Conservation (phyloP, 208 protist species). For the Leishmania braziliensis region DNA sequence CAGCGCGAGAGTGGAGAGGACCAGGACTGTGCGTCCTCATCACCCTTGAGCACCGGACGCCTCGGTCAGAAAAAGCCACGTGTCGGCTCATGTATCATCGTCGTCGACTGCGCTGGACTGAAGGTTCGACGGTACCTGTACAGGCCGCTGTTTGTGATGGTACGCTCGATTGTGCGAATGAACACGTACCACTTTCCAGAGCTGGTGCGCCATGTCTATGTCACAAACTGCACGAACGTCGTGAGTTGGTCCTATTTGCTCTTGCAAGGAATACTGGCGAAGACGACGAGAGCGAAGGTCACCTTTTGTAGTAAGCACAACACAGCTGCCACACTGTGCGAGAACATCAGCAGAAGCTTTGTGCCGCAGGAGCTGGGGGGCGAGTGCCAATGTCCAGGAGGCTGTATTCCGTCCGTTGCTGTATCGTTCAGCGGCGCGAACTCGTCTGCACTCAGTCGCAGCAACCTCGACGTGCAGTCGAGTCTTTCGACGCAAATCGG, state of each 20-base stretch:
- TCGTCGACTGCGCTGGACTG: conserved; percentile 50
- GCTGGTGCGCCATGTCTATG: conserved; percentile 53
- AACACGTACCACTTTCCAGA: conserved; percentile 57
- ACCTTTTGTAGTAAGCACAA: conserved; percentile 42
- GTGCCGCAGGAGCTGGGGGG: conserved; percentile 56
- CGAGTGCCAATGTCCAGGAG: conserved; percentile 43
- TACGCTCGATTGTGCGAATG: conserved; percentile 41
- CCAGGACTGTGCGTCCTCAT: neutral
- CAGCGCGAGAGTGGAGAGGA: neutral
- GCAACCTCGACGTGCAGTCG: neutral
- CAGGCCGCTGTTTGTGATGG: conserved; percentile 36
- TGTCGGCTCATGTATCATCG: conserved; percentile 38
- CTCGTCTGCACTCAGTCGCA: neutral
- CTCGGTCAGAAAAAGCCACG: conserved; percentile 23
- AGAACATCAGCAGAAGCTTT: conserved; percentile 44
- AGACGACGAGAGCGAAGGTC: conserved; percentile 46
- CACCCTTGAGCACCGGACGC: neutral
- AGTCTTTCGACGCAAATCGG: neutral
- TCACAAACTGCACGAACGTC: conserved; percentile 53
- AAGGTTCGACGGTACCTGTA: conserved; percentile 38
- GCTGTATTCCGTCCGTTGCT: conserved; percentile 35
- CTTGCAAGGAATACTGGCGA: conserved; percentile 21
- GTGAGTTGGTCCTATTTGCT: conserved; percentile 41
- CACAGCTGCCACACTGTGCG: conserved; percentile 31
- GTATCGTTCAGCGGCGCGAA: neutral